Evolutionary conservation across 75 land plant genomes (phyloP), one percentile per base, ranked within the genome.

Genomic region (Cryptomeria japonica): DNA sequence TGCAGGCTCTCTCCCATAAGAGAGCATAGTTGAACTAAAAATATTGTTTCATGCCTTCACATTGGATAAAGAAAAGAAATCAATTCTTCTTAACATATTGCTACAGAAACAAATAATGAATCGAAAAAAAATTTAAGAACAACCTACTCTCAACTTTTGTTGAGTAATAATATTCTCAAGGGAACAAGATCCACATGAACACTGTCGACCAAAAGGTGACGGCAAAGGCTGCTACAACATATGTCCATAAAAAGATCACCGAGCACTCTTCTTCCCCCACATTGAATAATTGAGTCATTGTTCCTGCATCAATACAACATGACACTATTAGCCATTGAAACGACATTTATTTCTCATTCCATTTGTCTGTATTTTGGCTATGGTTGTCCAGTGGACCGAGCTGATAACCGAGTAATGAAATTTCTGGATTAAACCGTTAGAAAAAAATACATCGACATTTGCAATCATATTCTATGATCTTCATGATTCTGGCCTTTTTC

Each of bases 201-300:
- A 93, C 68, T 8, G 89, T 88, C 1, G 92, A 88, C 95, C 94
- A 93, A 1, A 87, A n/a, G 36, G 95, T 92, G 16, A 94, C 55
- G 1, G 91, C 91, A 34, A 93, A 1, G 42, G 91, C 88, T 41
- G 94, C 91, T 31, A 87, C 34, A 39, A 89, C 64, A 87, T 94
- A 94, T 16, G 94, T 91, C 94, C 94, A 93, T 5, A 94, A 87
- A 82, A 91, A 90, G 14, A 94, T 46, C 1, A 94, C 92, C 4
- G 94, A 91, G 90, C 91, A 91, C 46, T 93, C 94, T 36, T 90
- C 88, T 55, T 93, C 87, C 42, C 92, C 93, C 10, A 87, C 93
- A 83, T 88, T 73, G 41, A 93, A 89, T 34, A 93, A 86, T 78
- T 94, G 88, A 0, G 95, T 47, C 89, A 94, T 90, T 28, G 93